Percentiles rank a stretch among this genome's conserved stretches.
Conservation (phyloP, 2,329 filamentous ascomycete genomes). For the Lachnellula arida region DNA sequence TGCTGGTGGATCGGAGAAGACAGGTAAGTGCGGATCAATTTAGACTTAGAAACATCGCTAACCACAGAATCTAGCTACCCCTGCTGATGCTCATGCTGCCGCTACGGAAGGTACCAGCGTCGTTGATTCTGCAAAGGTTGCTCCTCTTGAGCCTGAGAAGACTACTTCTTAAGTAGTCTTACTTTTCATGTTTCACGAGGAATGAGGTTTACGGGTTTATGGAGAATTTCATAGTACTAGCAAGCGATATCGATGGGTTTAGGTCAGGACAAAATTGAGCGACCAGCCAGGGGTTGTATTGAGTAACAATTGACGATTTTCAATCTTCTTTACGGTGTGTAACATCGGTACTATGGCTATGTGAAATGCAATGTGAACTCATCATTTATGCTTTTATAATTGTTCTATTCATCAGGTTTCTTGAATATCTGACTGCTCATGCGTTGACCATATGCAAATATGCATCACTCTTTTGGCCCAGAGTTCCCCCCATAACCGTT, state of each 20-base stretch:
- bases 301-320: too few relatives aligned
- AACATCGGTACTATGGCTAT: too few relatives aligned
- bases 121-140: constrained; percentile 26
- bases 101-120: constrained; percentile 17
- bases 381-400: too few relatives aligned
- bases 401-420: too few relatives aligned
- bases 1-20: constrained; percentile 44
- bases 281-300: not conserved
- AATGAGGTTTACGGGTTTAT: not conserved
- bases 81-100: constrained; percentile 15
- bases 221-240: constrained; percentile 5
- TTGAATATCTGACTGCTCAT: too few relatives aligned
- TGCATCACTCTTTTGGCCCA: too few relatives aligned
- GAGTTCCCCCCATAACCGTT: too few relatives aligned
- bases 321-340: too few relatives aligned
- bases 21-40: too few relatives aligned
- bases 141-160: constrained; percentile 28
- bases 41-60: too few relatives aligned
- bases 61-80: constrained; percentile 20
- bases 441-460: too few relatives aligned
- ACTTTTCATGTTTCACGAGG: constrained; percentile 1
- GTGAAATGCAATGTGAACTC: too few relatives aligned
- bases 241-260: constrained; percentile 1
- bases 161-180: constrained; percentile 18
- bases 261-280: not conserved